Evolutionary conservation across 768 basidiomycete species (phyloP).

Genomic region (Boletus subparvulus): DNA sequence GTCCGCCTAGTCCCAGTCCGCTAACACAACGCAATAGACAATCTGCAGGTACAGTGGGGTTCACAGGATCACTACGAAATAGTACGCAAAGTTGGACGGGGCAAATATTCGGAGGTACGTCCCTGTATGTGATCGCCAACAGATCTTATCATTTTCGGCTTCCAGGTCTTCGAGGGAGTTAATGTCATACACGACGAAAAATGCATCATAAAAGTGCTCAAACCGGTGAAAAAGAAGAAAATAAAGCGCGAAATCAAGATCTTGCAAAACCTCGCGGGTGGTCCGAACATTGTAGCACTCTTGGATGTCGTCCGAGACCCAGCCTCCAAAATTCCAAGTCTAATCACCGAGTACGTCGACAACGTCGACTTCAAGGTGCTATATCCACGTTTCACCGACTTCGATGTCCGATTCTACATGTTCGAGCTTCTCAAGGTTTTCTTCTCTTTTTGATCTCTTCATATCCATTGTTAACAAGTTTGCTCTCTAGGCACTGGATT

Average conservation of each 20-base stretch:
- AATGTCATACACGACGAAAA: conserved; percentile 90
- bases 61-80: conserved; percentile 98
- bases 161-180: conserved; percentile 88
- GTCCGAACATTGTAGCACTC: conserved; percentile 90
- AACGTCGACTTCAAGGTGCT: conserved; percentile 97
- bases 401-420: conserved; percentile 96
- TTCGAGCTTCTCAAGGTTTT: conserved; percentile 88
- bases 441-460: conserved; percentile 5
- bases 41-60: conserved; percentile 97
- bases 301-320: conserved; percentile 96
- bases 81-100: conserved; percentile 91
- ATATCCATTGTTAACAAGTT: not conserved
- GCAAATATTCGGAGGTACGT: conserved; percentile 90
- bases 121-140: conserved; percentile 3
- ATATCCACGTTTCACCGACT: conserved; percentile 93
- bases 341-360: conserved; percentile 97
- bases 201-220: conserved; percentile 97
- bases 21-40: conserved; percentile 55
- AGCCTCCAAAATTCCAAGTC: conserved; percentile 93
- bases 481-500: conserved; percentile 77
- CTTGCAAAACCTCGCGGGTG: conserved; percentile 92
- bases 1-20: not conserved
- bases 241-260: conserved; percentile 99
- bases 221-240: conserved; percentile 99
- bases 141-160: conserved; percentile 15